Base-by-base conservation (phyloP, 2,329 filamentous ascomycete species). In the Ophiostoma sp. region DNA sequence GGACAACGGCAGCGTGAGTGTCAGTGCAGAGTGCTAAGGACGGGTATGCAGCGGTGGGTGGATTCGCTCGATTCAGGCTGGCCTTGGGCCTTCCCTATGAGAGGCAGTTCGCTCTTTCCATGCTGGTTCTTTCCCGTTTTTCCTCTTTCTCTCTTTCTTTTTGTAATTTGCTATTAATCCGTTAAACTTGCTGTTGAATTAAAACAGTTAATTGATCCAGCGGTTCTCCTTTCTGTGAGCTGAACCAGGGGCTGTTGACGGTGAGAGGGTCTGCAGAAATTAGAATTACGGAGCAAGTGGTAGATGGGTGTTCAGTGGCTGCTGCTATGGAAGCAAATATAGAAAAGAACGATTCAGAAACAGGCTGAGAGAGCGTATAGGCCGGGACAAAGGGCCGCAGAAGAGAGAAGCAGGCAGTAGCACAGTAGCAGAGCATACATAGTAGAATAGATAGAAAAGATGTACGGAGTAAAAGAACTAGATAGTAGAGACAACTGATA, bases 31-130 rank as follows among this genome's bases (percentile, higher is more conserved):
- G n/a, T 23, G 52, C 52, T 57, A 48, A 48, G 52, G 52, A 57
- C 52, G 52, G 52, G 52, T 57, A 57, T 57, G 52, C 27, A 17
- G 27, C 35, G 27, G 57, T 31, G 57, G 57, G 57, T 62, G 57
- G 57, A 62, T 62, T 62, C 27, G 57, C 13, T 62, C 27, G 57
- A 62, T 62, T 62, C 27, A 62, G 27, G 27, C 57, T 62, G 57
- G 54, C 54, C 23, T 57, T 23, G 52, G 48, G n/a, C 27, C 57
- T 62, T 62, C 57, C 11, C n/a, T 27, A n/a, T 4, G n/a, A 27
- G 17, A 7, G n/a, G 52, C 52, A 57, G 27, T 27, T 27, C 17
- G 60, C 33, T 64, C 60, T 62, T 62, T 62, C 57, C 57, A 5
- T 33, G 15, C 5, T 65, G 17, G 5, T 39, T 27, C 62, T 39